These are phyloP conservation scores for Fragaria ananassa DNA, from an alignment of 306 rosid genomes.

Conservation along the genomic window DNA sequence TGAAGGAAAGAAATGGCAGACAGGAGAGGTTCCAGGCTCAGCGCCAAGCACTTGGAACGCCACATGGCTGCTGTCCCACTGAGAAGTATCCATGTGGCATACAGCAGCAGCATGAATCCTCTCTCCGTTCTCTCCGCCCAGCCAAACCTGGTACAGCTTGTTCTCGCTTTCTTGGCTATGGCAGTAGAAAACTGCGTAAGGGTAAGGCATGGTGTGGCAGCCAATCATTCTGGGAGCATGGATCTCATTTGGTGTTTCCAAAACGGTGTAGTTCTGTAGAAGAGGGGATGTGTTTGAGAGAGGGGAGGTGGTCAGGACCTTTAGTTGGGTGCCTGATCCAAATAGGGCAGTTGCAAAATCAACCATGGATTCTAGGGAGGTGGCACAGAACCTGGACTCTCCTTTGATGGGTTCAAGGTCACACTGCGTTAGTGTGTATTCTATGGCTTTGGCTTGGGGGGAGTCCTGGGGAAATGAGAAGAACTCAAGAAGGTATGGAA, in stretches of 20 bases:
- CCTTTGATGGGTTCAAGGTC: constrained; percentile 48
- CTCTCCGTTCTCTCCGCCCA: constrained; percentile 56
- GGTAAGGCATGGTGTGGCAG: constrained; percentile 76
- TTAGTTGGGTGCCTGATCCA: constrained; percentile 38
- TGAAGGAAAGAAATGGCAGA: constrained; percentile 71
- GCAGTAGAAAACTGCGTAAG: constrained; percentile 69
- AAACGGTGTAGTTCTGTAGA: constrained; percentile 63
- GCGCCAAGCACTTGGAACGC: constrained; percentile 53
- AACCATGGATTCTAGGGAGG: constrained; percentile 59
- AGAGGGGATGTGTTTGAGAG: constrained; percentile 29
- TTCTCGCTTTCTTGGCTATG: constrained; percentile 51
- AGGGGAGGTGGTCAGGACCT: constrained; percentile 44
- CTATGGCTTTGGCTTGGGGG: constrained; percentile 60
- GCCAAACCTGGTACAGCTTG: constrained; percentile 42
- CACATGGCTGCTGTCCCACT: constrained; percentile 56
- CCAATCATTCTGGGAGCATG: constrained; percentile 50
- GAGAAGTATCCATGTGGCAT: constrained; percentile 83
- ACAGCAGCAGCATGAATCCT: constrained; percentile 55
- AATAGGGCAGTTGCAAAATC: constrained; percentile 38
- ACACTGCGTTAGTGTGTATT: constrained; percentile 53
- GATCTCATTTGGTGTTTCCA: constrained; percentile 31
- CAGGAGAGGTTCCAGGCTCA: constrained; percentile 54
- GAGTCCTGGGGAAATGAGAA: constrained; percentile 54
- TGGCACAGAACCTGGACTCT: constrained; percentile 66
- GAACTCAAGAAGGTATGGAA: constrained; percentile 43